These are phyloP conservation scores for Galerina marginata DNA, from an alignment of 768 basidiomycete genomes.

Conservation along the genomic window DNA sequence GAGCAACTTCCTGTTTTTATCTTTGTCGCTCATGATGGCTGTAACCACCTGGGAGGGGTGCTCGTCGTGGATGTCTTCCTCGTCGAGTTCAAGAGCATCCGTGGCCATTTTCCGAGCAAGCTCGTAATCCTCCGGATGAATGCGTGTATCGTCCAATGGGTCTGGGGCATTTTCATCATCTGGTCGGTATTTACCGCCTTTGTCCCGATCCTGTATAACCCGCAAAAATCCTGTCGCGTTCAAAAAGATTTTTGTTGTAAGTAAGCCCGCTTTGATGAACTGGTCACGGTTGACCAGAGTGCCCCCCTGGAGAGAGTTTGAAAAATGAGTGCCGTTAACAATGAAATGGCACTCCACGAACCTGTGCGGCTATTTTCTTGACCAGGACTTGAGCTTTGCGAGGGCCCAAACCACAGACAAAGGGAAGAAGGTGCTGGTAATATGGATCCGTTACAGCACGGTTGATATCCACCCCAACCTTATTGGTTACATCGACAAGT, in stretches of 20 bases:
- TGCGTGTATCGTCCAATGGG: slow-evolving; percentile 92
- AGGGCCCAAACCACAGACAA: slow-evolving; percentile 92
- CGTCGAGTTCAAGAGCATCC: slow-evolving; percentile 95
- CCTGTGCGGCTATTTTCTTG: slow-evolving; percentile 78
- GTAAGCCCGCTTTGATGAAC: slow-evolving; percentile 79
- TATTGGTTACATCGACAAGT: slow-evolving; percentile 89
- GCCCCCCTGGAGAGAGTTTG: slow-evolving; percentile 53
- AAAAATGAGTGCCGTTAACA: neutral
- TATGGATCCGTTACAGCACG: slow-evolving; percentile 88
- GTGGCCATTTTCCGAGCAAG: slow-evolving; percentile 98
- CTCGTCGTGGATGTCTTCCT: slow-evolving; percentile 92
- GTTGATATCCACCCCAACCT: slow-evolving; percentile 96
- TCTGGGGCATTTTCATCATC: slow-evolving; percentile 78
- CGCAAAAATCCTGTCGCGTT: slow-evolving; percentile 93
- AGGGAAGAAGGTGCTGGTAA: slow-evolving; percentile 87
- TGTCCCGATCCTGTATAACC: slow-evolving; percentile 75
- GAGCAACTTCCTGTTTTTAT: slow-evolving; percentile 79
- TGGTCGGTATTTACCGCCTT: slow-evolving; percentile 67
- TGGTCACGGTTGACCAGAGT: slow-evolving; percentile 86
- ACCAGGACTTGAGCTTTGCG: slow-evolving; percentile 88
- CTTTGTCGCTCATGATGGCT: slow-evolving; percentile 81
- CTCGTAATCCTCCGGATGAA: slow-evolving; percentile 98
- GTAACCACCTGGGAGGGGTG: slow-evolving; percentile 91
- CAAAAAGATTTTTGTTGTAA: slow-evolving; percentile 88
- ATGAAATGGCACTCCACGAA: slow-evolving; percentile 40